Conservation (phyloP, 2,329 filamentous ascomycete genomes). For the Stromatinia cepivora region DNA sequence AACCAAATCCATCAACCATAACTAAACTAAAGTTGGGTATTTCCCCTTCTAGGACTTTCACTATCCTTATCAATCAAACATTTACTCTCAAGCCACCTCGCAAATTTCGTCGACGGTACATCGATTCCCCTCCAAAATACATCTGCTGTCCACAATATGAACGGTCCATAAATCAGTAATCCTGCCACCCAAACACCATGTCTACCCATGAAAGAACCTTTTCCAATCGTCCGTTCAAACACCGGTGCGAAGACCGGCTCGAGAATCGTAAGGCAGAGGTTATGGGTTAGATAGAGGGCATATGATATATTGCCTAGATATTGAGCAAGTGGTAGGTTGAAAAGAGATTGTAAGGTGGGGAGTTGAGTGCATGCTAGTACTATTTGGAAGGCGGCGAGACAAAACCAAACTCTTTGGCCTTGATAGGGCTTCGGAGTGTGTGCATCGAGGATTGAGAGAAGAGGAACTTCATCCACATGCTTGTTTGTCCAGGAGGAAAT, state of each 20-base stretch:
- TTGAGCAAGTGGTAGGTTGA: constrained; percentile 51
- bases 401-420: constrained; percentile 39
- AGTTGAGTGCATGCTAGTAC: constrained; percentile 42
- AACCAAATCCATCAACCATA: not conserved
- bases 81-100: constrained; percentile 48
- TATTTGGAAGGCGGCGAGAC: constrained; percentile 38
- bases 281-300: constrained; percentile 60
- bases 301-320: constrained; percentile 59
- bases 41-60: constrained; percentile 2
- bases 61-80: constrained; percentile 31
- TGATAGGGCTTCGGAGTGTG: constrained; percentile 36
- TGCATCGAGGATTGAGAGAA: constrained; percentile 30
- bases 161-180: constrained; percentile 47
- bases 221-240: constrained; percentile 30
- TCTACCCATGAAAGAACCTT: constrained; percentile 31
- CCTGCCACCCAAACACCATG: constrained; percentile 40
- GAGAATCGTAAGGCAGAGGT: constrained; percentile 47
- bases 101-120: constrained; percentile 50
- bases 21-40: not conserved
- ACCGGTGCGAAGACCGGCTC: constrained; percentile 34
- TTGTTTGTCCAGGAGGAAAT: constrained; percentile 39
- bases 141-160: constrained; percentile 55
- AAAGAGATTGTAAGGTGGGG: constrained; percentile 45
- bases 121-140: constrained; percentile 61
- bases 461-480: constrained; percentile 33